Evolutionary conservation across 371 early-diverging fungal species (phyloP).

Genomic region (Nematocida ironsii): DNA sequence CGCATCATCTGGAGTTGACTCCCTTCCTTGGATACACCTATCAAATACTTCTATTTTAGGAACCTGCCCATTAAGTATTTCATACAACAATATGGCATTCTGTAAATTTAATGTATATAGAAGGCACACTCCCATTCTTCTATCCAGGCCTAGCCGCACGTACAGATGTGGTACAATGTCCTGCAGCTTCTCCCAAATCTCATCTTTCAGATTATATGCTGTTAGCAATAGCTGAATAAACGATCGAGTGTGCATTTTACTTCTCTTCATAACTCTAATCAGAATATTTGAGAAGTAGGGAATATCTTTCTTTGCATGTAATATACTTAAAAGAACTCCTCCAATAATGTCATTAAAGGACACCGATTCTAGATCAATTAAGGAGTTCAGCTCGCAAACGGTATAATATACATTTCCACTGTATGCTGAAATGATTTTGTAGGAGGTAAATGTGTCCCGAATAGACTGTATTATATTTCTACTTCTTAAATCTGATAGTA

Average conservation of each 20-base stretch:
- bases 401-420: neutral
- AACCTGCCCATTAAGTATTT: constrained; percentile 38
- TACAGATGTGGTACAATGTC: constrained; percentile 41
- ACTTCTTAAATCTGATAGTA: neutral
- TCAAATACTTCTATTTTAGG: constrained; percentile 35
- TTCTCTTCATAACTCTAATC: constrained; percentile 4
- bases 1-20: constrained; percentile 8
- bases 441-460: constrained; percentile 52
- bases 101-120: constrained; percentile 23
- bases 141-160: constrained; percentile 11
- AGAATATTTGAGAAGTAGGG: constrained; percentile 32
- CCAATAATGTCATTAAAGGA: constrained; percentile 20
- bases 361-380: constrained; percentile 10
- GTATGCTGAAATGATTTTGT: constrained; percentile 44
- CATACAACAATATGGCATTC: constrained; percentile 39
- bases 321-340: constrained; percentile 18
- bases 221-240: constrained; percentile 23
- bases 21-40: constrained; percentile 4
- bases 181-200: constrained; percentile 25
- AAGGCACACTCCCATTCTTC: constrained; percentile 19
- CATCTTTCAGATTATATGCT: constrained; percentile 18
- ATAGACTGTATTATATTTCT: constrained; percentile 13
- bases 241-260: neutral
- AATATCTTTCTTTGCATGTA: neutral
- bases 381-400: neutral